phyloP scores from a whole-genome alignment of 1,139 yeast genomes.

The Lodderomyces pseudojiufengensis region DNA sequence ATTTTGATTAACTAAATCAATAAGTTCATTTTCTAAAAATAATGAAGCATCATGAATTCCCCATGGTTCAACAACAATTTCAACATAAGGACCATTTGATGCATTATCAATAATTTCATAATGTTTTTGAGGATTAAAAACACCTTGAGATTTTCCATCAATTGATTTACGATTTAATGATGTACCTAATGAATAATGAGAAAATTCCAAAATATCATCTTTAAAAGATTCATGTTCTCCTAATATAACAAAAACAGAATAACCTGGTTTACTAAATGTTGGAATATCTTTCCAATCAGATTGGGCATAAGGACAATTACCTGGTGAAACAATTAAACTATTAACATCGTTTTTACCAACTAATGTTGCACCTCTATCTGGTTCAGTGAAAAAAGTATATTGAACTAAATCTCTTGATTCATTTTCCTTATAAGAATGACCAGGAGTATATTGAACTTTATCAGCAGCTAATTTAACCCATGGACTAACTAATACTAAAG shows the following conservation, averaged over 20 bases:
- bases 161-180: constrained; percentile 18
- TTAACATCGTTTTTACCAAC: constrained; percentile 10
- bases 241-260: constrained; percentile 27
- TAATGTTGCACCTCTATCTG: constrained; percentile 6
- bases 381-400: constrained; percentile 9
- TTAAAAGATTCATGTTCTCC: constrained; percentile 46
- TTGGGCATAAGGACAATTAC: constrained; percentile 13
- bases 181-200: constrained; percentile 28
- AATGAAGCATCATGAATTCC: constrained; percentile 41
- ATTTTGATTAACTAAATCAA: constrained; percentile 11
- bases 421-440: constrained; percentile 36
- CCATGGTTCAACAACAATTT: constrained; percentile 37
- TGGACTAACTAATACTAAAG: constrained; percentile 35
- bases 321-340: constrained; percentile 16
- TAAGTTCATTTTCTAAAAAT: constrained; percentile 27
- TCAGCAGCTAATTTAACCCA: constrained; percentile 26
- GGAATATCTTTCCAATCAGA: constrained; percentile 36
- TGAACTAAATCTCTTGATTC: constrained; percentile 29
- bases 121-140: constrained; percentile 18
- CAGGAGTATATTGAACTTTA: constrained; percentile 17
- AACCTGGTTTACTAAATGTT: constrained; percentile 23
- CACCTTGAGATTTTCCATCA: constrained; percentile 26
- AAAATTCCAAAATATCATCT: constrained; percentile 39
- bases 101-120: constrained; percentile 14
- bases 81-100: constrained; percentile 15